A percentile compares a stretch with the other conserved stretches of the same genome.
These are phyloP conservation scores for Capsicum rhomboideum DNA, from an alignment of 257 asterid genomes.

Conservation along the genomic window DNA sequence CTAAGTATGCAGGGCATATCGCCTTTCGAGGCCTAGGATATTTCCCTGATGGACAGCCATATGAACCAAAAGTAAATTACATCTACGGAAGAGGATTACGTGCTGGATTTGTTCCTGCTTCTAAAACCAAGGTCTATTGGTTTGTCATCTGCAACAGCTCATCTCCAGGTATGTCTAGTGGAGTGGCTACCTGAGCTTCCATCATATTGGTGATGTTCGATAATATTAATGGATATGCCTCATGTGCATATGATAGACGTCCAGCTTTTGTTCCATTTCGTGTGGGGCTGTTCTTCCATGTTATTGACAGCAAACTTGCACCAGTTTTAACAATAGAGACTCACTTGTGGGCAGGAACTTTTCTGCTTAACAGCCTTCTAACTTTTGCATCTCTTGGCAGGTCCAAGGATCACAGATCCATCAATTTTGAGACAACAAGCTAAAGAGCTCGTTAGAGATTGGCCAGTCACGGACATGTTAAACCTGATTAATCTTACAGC, in stretches of 20 bases:
- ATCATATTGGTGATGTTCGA: neutral
- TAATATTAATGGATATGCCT: neutral
- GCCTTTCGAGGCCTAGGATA: constrained; percentile 70
- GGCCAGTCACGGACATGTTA: constrained; percentile 46
- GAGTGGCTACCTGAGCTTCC: neutral
- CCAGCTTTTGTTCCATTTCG: neutral
- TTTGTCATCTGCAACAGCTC: constrained; percentile 62
- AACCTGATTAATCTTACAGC: constrained; percentile 47
- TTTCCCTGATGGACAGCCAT: constrained; percentile 70
- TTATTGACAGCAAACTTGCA: neutral
- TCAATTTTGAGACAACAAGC: constrained; percentile 47
- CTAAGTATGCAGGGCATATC: constrained; percentile 63
- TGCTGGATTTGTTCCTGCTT: constrained; percentile 61
- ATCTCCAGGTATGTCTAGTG: constrained; percentile 48
- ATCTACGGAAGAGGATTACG: constrained; percentile 75
- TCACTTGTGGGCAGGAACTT: neutral
- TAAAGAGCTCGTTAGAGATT: constrained; percentile 28
- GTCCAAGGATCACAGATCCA: constrained; percentile 65
- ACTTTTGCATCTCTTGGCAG: constrained; percentile 23
- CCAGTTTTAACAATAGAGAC: neutral
- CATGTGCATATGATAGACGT: neutral
- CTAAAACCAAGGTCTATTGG: constrained; percentile 82
- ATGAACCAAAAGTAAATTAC: constrained; percentile 46
- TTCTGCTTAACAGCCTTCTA: neutral
- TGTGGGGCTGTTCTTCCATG: neutral